Evolutionary conservation across 2,329 filamentous ascomycete genomes (phyloP), one percentile per base, ranked within the genome.

Genomic region (Phoma sp.): DNA sequence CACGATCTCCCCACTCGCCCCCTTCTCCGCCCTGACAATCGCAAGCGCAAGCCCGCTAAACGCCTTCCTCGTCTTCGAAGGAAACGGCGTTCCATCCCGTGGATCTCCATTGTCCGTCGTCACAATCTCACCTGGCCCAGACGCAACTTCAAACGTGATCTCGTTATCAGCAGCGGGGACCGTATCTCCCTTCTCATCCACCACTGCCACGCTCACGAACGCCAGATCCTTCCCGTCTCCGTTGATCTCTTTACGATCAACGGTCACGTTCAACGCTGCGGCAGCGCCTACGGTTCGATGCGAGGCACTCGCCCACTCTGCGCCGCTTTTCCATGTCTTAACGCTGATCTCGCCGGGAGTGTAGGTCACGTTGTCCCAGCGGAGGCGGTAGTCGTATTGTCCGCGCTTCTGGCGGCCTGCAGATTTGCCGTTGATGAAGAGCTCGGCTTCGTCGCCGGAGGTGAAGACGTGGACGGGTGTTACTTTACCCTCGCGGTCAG

Each of bases 381-480:
- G 77, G 59, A 83, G 79, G n/a, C 82, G 78, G 59, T 82, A 83
- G n/a, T 70, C 62, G 10, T 59, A 69, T 24, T 66, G 47, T 1
- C 55, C 71, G 33, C 69, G 74, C 52, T 65, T 74, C 52, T 71
- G 59, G 1, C 75, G 66, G 0, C 82, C 82, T 6, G 71, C 72
- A 1, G 79, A 81, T 37, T 73, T 61, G 1, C 79, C 80, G 47
- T 84, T 84, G 8, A 84, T 61, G 57, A 83, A 84, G 1, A 84
- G 67, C 71, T 85, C 82, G 2, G 81, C 82, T 60, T 82, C 80
- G 55, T 83, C 80, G 2, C 69, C 82, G 0, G 77, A 69, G 0
- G 80, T 75, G 57, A 82, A 83, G 1, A 83, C 81, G 59, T 85
- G 82, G 1, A 84, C 81, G 0, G 82, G 82, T 3, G 82, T 84